Base-by-base conservation (phyloP, 306 rosid species). In the Gleditsia sinensis region DNA sequence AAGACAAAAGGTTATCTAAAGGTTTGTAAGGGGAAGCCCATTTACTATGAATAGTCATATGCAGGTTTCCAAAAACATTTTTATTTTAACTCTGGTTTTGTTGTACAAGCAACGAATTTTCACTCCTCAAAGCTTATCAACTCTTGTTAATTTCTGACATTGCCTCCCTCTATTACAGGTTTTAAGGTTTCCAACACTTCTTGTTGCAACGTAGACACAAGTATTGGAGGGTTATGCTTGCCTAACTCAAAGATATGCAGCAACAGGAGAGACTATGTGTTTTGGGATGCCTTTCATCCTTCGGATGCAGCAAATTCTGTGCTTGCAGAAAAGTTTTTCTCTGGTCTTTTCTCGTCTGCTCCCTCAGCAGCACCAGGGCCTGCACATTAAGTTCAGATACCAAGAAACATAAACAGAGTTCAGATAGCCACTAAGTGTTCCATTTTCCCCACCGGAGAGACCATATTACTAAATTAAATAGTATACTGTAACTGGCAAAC, bases 211-310 rank as follows among this genome's bases (percentile, higher is more conserved):
- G 96, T 90, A 3, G 96, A 90, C 79, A 74, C 91, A 23, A 78
- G 56, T 8, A 33, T 90, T 9, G 97, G 98, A 54, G 97, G 98
- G 54, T 75, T 93, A 39, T 93, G 98, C 76, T 72, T 93, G 78
- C 97, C 97, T 16, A 93, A 90, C 78, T 86, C 98, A 9, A 91
- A 91, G 69, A 0, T 86, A 13, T 93, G 98, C 74, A 48, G 19
- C 0, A 87, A 93, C 17, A 80, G 97, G 9, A 77, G 19, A 21
- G 97, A 93, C 0, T 90, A 75, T 5, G 98, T 88, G 36, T 90
- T 93, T 75, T 93, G 96, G 95, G 98, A 93, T 68, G 96, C 96
- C 12, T 93, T 93, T 69, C 96, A 93, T 82, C 98, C 98, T 11
- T 83, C 98, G 1, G 98, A 93, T 67, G 89, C 88, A 75, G 98